Evolutionary conservation across 139 green algal species (phyloP), one percentile per base, ranked within the genome.

Genomic region (Chlorella sp.): DNA sequence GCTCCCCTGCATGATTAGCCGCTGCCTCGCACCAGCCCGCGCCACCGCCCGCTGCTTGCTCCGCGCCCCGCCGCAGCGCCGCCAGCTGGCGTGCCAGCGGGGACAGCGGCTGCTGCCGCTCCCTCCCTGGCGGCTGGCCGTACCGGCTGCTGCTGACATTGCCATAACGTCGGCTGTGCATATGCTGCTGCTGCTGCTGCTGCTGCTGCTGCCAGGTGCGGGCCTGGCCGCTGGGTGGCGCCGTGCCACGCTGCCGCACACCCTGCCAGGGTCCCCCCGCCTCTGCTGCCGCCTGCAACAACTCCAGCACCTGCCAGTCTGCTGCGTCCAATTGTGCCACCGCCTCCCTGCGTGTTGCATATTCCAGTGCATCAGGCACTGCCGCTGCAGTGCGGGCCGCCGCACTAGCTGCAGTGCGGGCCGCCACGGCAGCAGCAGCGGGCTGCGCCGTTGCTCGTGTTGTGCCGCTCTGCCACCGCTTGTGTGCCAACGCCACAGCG

Each of bases 201-300:
- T 40, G 81, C 28, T 32, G 53, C 32, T 11, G 21, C 11, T 16
- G 34, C 16, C 2, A 14, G 24, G 9, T 64, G 78, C 78, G 26
- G 39, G 77, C n/a, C 12, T 18, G 11, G 15, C 32, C 32, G 36
- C 36, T 57, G 76, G 37, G n/a, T 0, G 22, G 37, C 48, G 37
- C 37, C 21, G 34, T 34, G 71, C 71, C 16, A n/a, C 32, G 18
- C 71, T 40, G 71, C 71, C 12, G 71, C 71, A 40, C 12, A 40
- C 21, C 24, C 68, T 79, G 32, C 71, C 71, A 40, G 5, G 71
- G 71, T 36, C 28, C 37, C 26, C 40, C 78, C 28, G 40, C 37
- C 36, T 88, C 61, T 80, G 83, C 83, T 22, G 66, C 83, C 22
- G 40, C 48, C 22, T 78, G 83, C 64, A 88, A 37, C 36, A 73